These are phyloP conservation scores for Phytopythium kandeliae DNA, from an alignment of 352 stramenopile species.

Conservation along the genomic window DNA sequence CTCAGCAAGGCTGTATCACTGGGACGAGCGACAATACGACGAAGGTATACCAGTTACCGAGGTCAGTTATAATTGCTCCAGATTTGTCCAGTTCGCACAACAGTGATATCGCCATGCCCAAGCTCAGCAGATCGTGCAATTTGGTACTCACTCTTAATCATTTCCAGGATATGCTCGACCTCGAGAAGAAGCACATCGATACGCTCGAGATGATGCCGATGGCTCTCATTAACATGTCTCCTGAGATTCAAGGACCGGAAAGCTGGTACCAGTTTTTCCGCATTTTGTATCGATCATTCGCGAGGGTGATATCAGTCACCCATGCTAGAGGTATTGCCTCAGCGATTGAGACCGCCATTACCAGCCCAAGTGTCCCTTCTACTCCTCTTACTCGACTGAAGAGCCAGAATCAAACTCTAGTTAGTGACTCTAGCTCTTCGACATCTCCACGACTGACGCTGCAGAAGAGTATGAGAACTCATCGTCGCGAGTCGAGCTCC, in stretches of 20 bases:
- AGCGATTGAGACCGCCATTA: background rate
- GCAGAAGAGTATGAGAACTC: background rate
- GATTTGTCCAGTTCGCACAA: background rate
- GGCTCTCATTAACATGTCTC: conserved; percentile 35
- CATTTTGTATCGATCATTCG: conserved; percentile 24
- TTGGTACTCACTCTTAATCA: conserved; percentile 23
- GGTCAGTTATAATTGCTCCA: background rate
- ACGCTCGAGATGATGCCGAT: conserved; percentile 29
- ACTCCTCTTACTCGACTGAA: background rate
- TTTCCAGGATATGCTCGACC: conserved; percentile 20
- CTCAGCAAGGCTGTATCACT: background rate
- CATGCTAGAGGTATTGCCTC: background rate
- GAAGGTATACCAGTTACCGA: background rate
- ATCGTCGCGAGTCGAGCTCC: conserved; percentile 6
- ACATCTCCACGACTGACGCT: background rate
- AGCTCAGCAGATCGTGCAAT: background rate
- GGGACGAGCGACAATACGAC: background rate
- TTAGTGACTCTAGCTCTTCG: background rate
- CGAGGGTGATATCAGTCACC: conserved; percentile 18
- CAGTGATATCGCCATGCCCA: background rate
- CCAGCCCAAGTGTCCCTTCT: background rate
- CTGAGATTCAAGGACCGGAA: background rate
- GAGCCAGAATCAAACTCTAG: background rate
- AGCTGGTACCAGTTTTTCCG: conserved; percentile 51
- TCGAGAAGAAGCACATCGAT: conserved; percentile 32